These are phyloP conservation scores for Ceratocystis lukuohia DNA, from an alignment of 2,329 filamentous ascomycete genomes.

Conservation along the genomic window DNA sequence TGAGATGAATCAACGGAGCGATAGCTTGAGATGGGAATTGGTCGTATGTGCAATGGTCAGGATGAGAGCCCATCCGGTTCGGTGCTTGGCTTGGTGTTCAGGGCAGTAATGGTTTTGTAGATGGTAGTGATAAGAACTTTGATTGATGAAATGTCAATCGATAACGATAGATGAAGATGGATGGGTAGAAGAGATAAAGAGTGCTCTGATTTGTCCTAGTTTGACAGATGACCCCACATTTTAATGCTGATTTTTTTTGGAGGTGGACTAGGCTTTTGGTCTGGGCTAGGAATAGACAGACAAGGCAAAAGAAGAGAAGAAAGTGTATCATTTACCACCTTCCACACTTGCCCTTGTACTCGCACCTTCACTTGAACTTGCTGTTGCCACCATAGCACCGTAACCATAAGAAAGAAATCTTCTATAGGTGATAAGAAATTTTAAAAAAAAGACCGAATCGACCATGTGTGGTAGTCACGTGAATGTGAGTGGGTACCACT, in stretches of 20 bases:
- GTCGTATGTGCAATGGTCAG: neutral
- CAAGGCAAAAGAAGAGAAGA: neutral
- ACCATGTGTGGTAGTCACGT: neutral
- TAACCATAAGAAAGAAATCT: too few species aligned
- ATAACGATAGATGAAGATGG: constrained; percentile 11
- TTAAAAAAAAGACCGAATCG: neutral
- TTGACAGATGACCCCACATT: constrained; percentile 5
- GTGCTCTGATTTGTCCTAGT: constrained; percentile 1
- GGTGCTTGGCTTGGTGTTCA: neutral
- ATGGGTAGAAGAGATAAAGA: constrained; percentile 3
- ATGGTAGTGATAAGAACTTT: constrained; percentile 3
- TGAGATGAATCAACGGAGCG: neutral
- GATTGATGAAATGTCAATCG: constrained; percentile 9
- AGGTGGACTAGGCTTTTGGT: neutral
- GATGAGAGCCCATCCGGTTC: neutral
- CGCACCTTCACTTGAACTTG: neutral
- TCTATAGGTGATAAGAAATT: too few species aligned
- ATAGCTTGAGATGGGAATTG: neutral
- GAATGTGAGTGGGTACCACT: neutral
- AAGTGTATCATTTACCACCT: neutral
- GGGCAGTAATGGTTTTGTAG: neutral
- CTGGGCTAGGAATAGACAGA: neutral
- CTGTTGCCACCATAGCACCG: neutral
- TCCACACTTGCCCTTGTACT: too few species aligned
- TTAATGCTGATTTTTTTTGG: constrained; percentile 11